Evolutionary conservation across 441 rosid species (phyloP), one percentile per base, ranked within the genome.

Genomic region (Brassica hybrid): DNA sequence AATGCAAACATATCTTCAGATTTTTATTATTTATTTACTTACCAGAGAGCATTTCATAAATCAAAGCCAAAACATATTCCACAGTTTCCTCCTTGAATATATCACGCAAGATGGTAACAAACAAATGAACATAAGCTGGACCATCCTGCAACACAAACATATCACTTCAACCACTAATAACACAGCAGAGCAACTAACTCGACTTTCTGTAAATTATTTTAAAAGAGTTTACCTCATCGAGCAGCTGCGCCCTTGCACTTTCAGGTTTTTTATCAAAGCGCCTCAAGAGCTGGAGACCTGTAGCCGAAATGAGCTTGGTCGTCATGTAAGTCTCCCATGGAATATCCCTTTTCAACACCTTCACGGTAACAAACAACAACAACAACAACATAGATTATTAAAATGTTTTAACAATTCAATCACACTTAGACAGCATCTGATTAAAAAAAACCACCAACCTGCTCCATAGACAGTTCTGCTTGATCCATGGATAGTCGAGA

Each of bases 331-430:
- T 19, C 21, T 19, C 21, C 21, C 21, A 19, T 19, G 21, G 21
- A 19, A 19, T 19, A 2, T 92, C 99, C 83, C 99, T 90, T 88
- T 81, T 88, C 82, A 96, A 82, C 57, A 94, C 98, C 99, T 96
- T 34, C 27, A 69, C 59, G 58, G 62, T 64, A 30, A 36, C 18
- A 8, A 7, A 36, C 2, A 36, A 36, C 0, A 36, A 56, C 2
- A 59, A 10, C 67, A 52, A 13, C 52, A 45, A 18, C 54, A 71
- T 30, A 62, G 10, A 70, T 71, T 70, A 70, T 71, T 70, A 10
- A 18, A 7, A 36, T 19, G 5, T 5, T 6, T 66, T 30, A 14
- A 7, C 52, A 25, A 65, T 11, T 62, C 27, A 61, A 13, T 19
- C 65, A 72, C 61, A 71, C 3, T 30, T 30, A n/a, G 45, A 50